Base-by-base conservation (phyloP, 805 yeast species). In the Saccharomycopsis babjevae region DNA sequence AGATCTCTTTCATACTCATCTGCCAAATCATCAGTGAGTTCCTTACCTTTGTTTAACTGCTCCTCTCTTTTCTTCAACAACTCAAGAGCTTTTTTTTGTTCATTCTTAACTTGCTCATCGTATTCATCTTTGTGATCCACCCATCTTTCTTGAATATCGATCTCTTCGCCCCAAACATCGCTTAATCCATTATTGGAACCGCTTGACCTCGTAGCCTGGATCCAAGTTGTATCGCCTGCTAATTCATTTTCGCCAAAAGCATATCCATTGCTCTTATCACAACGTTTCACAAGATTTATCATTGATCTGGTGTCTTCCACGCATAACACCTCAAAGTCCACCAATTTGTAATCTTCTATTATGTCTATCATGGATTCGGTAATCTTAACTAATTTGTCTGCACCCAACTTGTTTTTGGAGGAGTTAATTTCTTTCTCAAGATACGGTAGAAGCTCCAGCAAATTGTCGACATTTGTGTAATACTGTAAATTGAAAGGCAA, bases 201-300 rank as follows among this genome's bases (percentile, higher is more conserved):
- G 55, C 77, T 72, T 46, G 92, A 85, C 65, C 98, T 79, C 0
- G 93, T 81, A 0, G 97, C 97, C 67, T 93, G 97, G n/a, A 91
- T 88, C 99, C 99, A 94, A 1, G 94, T 84, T 0, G 93, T 83
- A 69, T 94, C 99, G n/a, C 98, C 99, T 1, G 97, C 97, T 7
- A 93, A 79, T 67, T 94, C 99, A 36, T 91, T 88, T 0, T 92
- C 77, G 0, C 99, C 99, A 75, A 89, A 90, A 66, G 88, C 80
- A 70, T 94, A 94, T 0, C 99, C 99, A 67, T 86, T 89, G 1
- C 97, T 93, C 70, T 88, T 92, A 69, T 94, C 99, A 10, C 94
- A 83, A 1, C 83, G 77, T 16, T 87, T 78, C 54, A 94, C 78
- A 42, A 94, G 72, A 57, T 86, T 80, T 36, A 94, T 92, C 98